phyloP scores from a whole-genome alignment of 2,329 filamentous ascomycete species.

The Scedosporium aurantiacum region DNA sequence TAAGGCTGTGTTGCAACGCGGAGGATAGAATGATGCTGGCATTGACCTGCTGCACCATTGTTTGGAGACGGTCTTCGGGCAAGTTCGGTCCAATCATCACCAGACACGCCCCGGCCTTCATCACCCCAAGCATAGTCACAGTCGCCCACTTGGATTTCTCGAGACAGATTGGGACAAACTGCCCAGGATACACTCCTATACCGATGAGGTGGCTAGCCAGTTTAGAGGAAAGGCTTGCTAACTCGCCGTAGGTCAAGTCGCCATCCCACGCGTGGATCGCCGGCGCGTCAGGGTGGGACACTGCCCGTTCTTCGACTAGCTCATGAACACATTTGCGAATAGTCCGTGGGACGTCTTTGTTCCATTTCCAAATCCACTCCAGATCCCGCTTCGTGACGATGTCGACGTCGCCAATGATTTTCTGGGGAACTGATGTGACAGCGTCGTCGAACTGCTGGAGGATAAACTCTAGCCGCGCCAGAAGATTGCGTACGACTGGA shows the following conservation, averaged over 20 bases:
- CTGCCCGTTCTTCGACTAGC: not conserved
- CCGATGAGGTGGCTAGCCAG: slow-evolving; percentile 5
- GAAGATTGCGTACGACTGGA: too few relatives aligned
- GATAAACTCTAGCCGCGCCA: too few relatives aligned
- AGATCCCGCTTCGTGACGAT: not conserved
- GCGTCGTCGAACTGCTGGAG: too few relatives aligned
- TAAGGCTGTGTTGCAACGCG: not conserved
- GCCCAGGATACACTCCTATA: not conserved
- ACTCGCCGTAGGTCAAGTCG: slow-evolving; percentile 13
- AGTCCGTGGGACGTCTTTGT: slow-evolving; percentile 4
- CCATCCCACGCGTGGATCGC: slow-evolving; percentile 16
- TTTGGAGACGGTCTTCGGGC: slow-evolving; percentile 7
- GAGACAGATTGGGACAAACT: slow-evolving; percentile 16
- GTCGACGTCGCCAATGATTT: too few relatives aligned
- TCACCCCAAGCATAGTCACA: slow-evolving; percentile 18
- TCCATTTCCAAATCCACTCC: not conserved
- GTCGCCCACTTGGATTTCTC: slow-evolving; percentile 18
- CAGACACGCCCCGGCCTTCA: slow-evolving; percentile 21
- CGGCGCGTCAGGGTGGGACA: slow-evolving; percentile 5
- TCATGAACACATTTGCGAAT: not conserved
- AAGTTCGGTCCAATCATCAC: slow-evolving; percentile 17
- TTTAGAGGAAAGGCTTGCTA: slow-evolving; percentile 10
- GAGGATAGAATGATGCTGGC: slow-evolving; percentile 9
- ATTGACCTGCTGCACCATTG: slow-evolving; percentile 7
- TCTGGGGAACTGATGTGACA: too few relatives aligned